Evolutionary conservation across 208 protist genomes (phyloP), one percentile per base, ranked within the genome.

Genomic region (Vickermania ingenoplastis): DNA sequence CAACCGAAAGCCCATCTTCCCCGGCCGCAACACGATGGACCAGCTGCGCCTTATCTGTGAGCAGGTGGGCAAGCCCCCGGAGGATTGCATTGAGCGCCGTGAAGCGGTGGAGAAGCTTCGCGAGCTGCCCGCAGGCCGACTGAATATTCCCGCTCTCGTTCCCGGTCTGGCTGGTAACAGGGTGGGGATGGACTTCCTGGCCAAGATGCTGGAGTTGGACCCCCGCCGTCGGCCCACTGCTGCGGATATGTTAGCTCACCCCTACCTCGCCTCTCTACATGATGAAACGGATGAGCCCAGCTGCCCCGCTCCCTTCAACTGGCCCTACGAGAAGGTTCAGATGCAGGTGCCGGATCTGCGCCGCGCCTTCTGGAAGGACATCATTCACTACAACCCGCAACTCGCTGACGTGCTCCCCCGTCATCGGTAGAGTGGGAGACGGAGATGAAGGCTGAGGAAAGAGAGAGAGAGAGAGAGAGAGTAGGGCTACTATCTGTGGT

Each of bases 1-100:
- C 49, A 59, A 99, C 1, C 96, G 97, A 31, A 73, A 87, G 36
- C 98, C 98, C 4, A 81, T 99, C 14, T 99, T 99, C 41, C 74
- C 84, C 2, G 93, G 93, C 2, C 72, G 81, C 21, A 92, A 85
- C 56, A 96, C 94, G 56, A 82, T 96, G 64, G 93, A 97, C 63
- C 92, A 97, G 67, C 73, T 98, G 21, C 79, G 76, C 27, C 87
- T 95, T 57, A 97, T 98, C 30, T 89, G 83, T 36, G 69, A 87
- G 65, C 65, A 83, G 53, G 77, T 98, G 53, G 95, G 96, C 55
- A 98, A 96, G 55, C 97, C 97, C 22, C 97, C 81, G 48, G 82
- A 91, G 27, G 73, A 83, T 48, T 86, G 89, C 60, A 82, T 92
- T 25, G 77, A 87, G 68, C 81, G 84, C 74, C 59, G 63, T n/a